phyloP scores from a whole-genome alignment of 805 yeast species.

The Blastobotrys terrestris region DNA sequence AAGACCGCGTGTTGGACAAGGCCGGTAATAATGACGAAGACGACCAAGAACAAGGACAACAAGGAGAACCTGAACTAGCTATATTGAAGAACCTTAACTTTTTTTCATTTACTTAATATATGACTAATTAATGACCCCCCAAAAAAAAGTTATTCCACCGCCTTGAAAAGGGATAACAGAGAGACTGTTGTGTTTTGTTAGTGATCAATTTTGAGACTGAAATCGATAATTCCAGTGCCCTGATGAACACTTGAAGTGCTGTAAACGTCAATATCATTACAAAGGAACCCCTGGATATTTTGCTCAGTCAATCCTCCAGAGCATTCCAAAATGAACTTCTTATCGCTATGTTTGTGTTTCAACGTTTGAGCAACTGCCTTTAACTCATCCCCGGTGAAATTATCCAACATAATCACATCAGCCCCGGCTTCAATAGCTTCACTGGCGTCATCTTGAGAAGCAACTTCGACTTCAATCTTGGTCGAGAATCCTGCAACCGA shows the following conservation, averaged over 20 bases:
- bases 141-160: too few relatives aligned
- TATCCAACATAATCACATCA: constrained; percentile 91
- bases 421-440: constrained; percentile 96
- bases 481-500: constrained; percentile 81
- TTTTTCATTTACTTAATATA: constrained; percentile 1
- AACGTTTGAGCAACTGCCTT: constrained; percentile 57
- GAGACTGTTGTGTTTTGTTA: constrained; percentile 11
- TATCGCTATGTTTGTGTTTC: constrained; percentile 47
- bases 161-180: neutral
- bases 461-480: constrained; percentile 90
- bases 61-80: neutral
- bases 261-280: constrained; percentile 80
- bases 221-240: constrained; percentile 79
- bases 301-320: constrained; percentile 80
- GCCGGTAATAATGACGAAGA: neutral
- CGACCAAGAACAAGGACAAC: neutral
- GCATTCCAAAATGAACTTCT: constrained; percentile 68
- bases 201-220: constrained; percentile 66
- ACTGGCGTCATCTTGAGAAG: constrained; percentile 73
- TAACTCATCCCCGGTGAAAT: constrained; percentile 64
- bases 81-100: neutral
- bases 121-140: neutral
- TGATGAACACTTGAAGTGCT: constrained; percentile 90
- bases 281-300: constrained; percentile 59
- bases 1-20: constrained; percentile 20